Percentiles rank a stretch among this genome's conserved stretches.
Conservation (phyloP, 1,139 yeast genomes). For the Pichia sp. region DNA sequence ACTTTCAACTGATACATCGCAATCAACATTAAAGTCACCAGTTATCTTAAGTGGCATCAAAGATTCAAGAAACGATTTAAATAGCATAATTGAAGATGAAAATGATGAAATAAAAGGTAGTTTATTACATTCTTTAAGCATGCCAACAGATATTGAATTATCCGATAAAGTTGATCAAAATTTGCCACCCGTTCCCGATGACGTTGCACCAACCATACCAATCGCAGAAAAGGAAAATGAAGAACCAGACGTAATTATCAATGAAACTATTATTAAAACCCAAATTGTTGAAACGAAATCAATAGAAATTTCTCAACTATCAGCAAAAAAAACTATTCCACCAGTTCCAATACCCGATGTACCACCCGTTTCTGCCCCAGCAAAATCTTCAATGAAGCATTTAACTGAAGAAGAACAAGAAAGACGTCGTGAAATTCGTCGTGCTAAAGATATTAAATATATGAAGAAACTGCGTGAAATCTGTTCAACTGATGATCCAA, state of each 20-base stretch:
- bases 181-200: slow-evolving; percentile 25
- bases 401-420: slow-evolving; percentile 48
- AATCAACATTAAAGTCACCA: slow-evolving; percentile 6
- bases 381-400: slow-evolving; percentile 46
- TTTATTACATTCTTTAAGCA: not conserved
- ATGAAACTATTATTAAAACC: slow-evolving; percentile 5
- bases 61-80: slow-evolving; percentile 1
- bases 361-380: slow-evolving; percentile 25
- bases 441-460: slow-evolving; percentile 47
- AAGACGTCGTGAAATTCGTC: slow-evolving; percentile 65
- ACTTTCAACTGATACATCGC: not conserved
- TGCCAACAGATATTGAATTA: slow-evolving; percentile 6
- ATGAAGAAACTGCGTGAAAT: slow-evolving; percentile 66
- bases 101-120: slow-evolving; percentile 7
- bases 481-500: slow-evolving; percentile 88
- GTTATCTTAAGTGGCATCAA: not conserved
- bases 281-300: slow-evolving; percentile 1
- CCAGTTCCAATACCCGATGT: slow-evolving; percentile 9
- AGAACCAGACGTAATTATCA: not conserved
- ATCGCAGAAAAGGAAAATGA: slow-evolving; percentile 7
- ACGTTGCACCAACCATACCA: slow-evolving; percentile 13
- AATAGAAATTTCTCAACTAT: not conserved
- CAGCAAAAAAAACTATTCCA: not conserved
- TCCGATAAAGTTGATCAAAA: slow-evolving; percentile 6
- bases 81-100: slow-evolving; percentile 7